Evolutionary conservation across 441 rosid species (phyloP), one percentile per base, ranked within the genome.

Genomic region (Kokia cookei): DNA sequence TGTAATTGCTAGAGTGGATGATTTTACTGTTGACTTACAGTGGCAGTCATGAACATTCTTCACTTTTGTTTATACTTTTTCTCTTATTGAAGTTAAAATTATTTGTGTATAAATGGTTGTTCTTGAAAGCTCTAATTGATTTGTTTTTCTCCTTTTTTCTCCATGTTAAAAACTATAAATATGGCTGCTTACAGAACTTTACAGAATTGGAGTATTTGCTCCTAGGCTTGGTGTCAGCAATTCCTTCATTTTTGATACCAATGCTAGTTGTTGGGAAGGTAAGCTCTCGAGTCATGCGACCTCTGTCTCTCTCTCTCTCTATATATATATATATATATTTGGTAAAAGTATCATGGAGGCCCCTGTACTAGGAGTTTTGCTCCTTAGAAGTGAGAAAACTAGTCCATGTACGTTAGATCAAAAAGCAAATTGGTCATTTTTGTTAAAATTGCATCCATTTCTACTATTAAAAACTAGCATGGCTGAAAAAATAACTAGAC

Each of bases 121-220:
- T 13, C 37, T 45, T 45, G 3, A 24, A 22, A 45, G 7, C 8
- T 47, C 22, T 26, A 66, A 45, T 26, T 66, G 71, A 66, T 47
- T 0, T 2, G 1, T 0, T 2, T 2, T 0, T 1, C 7, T 7
- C 13, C 22, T 11, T 11, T 6, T 13, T 47, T 66, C 14, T 24
- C 8, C 40, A 24, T 22, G 47, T 17, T 64, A 37, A 47, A 73
- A 75, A 72, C 4, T 60, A 2, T 5, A 29, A 45, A 27, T 65
- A 9, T 71, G 73, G 27, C 62, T 64, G 13, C 61, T 72, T 26
- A 60, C 91, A 95, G 99, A 90, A 76, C 53, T 95, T 95, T 69
- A 85, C 98, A 2, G 98, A 93, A 72, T 71, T 95, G 88, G 99
- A 95, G 75, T 95, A 95, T 83, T 79, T 95, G 84, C 91, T 95